Evolutionary conservation across 2,329 filamentous ascomycete genomes (phyloP).

Genomic region (Trichoderma simmonsii): DNA sequence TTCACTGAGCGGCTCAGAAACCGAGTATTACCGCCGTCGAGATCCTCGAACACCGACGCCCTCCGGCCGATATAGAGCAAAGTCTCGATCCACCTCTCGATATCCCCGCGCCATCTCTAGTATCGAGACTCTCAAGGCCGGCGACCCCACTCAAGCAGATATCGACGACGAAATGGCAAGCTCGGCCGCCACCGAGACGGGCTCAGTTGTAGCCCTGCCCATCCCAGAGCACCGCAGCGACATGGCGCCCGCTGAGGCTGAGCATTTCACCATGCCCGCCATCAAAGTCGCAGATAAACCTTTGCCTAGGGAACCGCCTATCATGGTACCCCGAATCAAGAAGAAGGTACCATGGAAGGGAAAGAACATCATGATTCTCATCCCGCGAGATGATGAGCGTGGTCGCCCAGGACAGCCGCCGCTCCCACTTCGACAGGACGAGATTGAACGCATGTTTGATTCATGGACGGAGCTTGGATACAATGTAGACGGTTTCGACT

Average conservation of each 20-base stretch:
- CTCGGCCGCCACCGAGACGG: slow-evolving; percentile 32
- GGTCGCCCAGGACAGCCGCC: slow-evolving; percentile 55
- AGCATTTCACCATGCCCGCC: slow-evolving; percentile 31
- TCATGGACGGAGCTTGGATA: slow-evolving; percentile 70
- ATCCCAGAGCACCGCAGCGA: neutral
- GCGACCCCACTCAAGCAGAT: slow-evolving; percentile 23
- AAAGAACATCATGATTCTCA: slow-evolving; percentile 68
- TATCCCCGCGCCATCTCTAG: slow-evolving; percentile 51
- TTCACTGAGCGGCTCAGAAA: slow-evolving; percentile 66
- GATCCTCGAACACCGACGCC: slow-evolving; percentile 49
- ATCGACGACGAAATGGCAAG: slow-evolving; percentile 28
- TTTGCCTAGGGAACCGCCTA: slow-evolving; percentile 38
- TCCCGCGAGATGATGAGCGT: slow-evolving; percentile 66
- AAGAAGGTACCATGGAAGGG: slow-evolving; percentile 74
- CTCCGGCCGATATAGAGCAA: slow-evolving; percentile 22
- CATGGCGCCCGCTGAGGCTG: neutral
- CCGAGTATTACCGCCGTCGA: slow-evolving; percentile 50
- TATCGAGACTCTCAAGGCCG: slow-evolving; percentile 52
- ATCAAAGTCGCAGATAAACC: slow-evolving; percentile 32
- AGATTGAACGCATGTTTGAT: slow-evolving; percentile 60
- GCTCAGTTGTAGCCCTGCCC: slow-evolving; percentile 1
- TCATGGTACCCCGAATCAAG: slow-evolving; percentile 55
- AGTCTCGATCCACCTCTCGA: slow-evolving; percentile 31
- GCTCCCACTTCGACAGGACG: slow-evolving; percentile 51
- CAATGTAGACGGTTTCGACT: slow-evolving; percentile 64